These are phyloP conservation scores for Rhizopogon salebrosus DNA, from an alignment of 768 basidiomycete species.

Conservation along the genomic window DNA sequence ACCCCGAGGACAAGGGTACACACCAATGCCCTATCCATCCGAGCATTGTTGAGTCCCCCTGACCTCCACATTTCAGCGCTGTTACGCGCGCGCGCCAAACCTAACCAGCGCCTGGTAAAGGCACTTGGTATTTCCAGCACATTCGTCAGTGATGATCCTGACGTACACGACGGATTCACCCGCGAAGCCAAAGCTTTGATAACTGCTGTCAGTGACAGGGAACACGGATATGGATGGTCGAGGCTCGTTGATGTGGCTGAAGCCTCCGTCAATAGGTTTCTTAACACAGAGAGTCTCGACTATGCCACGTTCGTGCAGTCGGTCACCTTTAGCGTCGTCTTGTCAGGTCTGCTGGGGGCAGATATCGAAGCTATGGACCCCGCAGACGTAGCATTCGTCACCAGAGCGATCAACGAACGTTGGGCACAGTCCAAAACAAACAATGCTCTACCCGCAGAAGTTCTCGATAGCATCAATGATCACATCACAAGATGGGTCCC, in stretches of 20 bases:
- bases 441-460: constrained; percentile 19
- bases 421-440: constrained; percentile 35
- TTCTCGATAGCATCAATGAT: constrained; percentile 22
- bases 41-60: constrained; percentile 12
- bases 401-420: constrained; percentile 33
- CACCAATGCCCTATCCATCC: constrained; percentile 2
- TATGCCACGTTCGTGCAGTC: constrained; percentile 36
- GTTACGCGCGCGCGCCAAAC: constrained; percentile 14
- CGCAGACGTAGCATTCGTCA: constrained; percentile 29
- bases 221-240: constrained; percentile 7
- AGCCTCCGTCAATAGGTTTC: not conserved
- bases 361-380: constrained; percentile 25
- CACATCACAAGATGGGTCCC: constrained; percentile 38
- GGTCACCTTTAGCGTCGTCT: constrained; percentile 32
- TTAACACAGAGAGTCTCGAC: not conserved
- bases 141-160: constrained; percentile 39
- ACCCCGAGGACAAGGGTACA: constrained; percentile 9
- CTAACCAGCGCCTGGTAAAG: constrained; percentile 18
- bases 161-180: constrained; percentile 24
- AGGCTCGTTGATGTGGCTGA: constrained; percentile 11
- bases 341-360: constrained; percentile 33
- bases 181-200: constrained; percentile 18
- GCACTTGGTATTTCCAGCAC: constrained; percentile 39
- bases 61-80: constrained; percentile 7
- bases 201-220: constrained; percentile 2